Conservation (phyloP, 495 filamentous ascomycete genomes). For the Hypoxylon rickii region DNA sequence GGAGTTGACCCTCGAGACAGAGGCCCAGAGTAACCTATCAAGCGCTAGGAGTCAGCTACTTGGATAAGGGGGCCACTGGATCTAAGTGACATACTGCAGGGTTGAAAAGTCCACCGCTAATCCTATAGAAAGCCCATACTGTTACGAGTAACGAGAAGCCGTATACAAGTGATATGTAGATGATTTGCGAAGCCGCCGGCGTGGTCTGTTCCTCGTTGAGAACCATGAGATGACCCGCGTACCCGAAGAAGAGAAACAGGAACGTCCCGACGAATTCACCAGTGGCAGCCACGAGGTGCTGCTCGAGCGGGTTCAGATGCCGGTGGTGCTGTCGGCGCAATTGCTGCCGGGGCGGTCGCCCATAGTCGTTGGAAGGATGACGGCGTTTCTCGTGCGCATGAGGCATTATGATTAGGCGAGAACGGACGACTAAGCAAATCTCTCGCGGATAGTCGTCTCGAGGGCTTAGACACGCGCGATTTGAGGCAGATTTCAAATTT, state of each 20-base stretch:
- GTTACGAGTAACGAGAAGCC: slow-evolving; percentile 69
- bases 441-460: not conserved
- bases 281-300: slow-evolving; percentile 42
- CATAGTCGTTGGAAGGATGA: not conserved
- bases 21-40: slow-evolving; percentile 54
- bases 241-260: slow-evolving; percentile 58
- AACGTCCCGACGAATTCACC: slow-evolving; percentile 56
- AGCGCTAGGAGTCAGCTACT: not conserved
- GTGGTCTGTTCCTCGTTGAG: slow-evolving; percentile 33
- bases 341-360: not conserved
- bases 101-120: slow-evolving; percentile 69
- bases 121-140: slow-evolving; percentile 69
- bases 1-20: slow-evolving; percentile 53
- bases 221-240: slow-evolving; percentile 45
- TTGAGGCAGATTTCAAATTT: not conserved
- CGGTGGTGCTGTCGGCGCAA: not conserved
- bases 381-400: slow-evolving; percentile 3
- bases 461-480: not conserved
- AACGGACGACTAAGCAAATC: not conserved
- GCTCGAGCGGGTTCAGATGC: slow-evolving; percentile 25
- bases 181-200: slow-evolving; percentile 19
- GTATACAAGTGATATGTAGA: slow-evolving; percentile 44
- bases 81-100: slow-evolving; percentile 55
- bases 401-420: slow-evolving; percentile 2
- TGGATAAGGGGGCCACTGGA: not conserved